Evolutionary conservation across 2,329 filamentous ascomycete genomes (phyloP).

Genomic region (Tolypocladium paradoxum): DNA sequence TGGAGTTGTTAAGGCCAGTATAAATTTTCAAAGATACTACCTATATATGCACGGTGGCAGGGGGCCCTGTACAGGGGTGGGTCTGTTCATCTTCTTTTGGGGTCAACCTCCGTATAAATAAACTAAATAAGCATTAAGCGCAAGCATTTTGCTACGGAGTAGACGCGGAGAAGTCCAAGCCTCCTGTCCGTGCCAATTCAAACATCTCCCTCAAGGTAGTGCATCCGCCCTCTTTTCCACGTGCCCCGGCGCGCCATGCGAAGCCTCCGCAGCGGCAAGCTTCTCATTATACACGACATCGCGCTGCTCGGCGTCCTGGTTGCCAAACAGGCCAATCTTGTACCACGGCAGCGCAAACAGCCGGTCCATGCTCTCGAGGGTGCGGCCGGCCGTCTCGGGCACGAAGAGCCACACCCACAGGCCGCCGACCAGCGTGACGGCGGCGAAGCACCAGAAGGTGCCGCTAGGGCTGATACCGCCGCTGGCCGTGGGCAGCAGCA

Average conservation of each 20-base stretch:
- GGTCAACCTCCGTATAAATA: too few species aligned
- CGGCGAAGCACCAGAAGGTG: slow-evolving; percentile 68
- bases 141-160: too few species aligned
- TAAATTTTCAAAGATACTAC: too few species aligned
- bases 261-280: slow-evolving; percentile 23
- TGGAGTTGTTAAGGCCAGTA: too few species aligned
- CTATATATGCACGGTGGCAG: too few species aligned
- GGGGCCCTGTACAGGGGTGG: too few species aligned
- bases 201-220: too few species aligned
- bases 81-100: too few species aligned
- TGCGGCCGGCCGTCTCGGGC: slow-evolving; percentile 59
- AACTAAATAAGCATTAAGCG: too few species aligned
- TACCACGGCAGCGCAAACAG: slow-evolving; percentile 67
- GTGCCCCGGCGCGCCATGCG: slow-evolving; percentile 19
- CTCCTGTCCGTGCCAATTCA: too few species aligned
- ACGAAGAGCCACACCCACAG: slow-evolving; percentile 63
- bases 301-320: slow-evolving; percentile 36
- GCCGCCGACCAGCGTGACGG: slow-evolving; percentile 56
- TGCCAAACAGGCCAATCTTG: slow-evolving; percentile 52
- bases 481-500: slow-evolving; percentile 45
- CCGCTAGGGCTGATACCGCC: slow-evolving; percentile 48
- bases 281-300: slow-evolving; percentile 35
- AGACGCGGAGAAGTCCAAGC: too few species aligned
- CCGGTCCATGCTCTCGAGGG: slow-evolving; percentile 58
- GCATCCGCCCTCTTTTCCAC: slow-evolving; percentile 26